Evolutionary conservation across 176 grass and related monocot species (phyloP).

Genomic region (Raddia distichophylla): DNA sequence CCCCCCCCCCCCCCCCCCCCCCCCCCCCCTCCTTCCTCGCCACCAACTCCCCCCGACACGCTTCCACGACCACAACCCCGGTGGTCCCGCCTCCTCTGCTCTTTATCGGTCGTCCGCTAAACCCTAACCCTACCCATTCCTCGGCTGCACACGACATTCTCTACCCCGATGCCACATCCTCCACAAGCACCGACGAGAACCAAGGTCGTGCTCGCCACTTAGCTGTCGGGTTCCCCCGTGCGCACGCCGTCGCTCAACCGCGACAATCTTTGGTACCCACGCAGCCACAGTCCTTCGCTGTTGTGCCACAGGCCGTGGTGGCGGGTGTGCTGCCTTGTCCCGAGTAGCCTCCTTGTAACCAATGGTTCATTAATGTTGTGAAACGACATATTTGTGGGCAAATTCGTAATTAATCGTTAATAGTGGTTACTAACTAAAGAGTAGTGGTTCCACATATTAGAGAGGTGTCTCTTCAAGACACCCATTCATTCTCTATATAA

Average conservation of each 20-base stretch:
- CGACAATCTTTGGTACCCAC: constrained; percentile 26
- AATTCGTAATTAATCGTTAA: too few species aligned
- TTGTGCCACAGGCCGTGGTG: constrained; percentile 31
- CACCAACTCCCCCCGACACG: constrained; percentile 31
- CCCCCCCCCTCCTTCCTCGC: constrained; percentile 45
- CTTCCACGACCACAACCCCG: background rate
- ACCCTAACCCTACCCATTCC: constrained; percentile 49
- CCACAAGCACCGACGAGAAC: background rate
- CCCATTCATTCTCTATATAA: too few species aligned
- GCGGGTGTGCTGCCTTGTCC: constrained; percentile 24
- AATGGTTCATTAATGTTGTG: too few species aligned
- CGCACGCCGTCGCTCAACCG: constrained; percentile 44
- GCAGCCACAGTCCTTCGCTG: constrained; percentile 38
- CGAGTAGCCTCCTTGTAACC: constrained; percentile 42
- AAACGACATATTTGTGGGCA: too few species aligned
- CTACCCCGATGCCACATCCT: constrained; percentile 22
- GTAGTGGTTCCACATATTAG: too few species aligned
- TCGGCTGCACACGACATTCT: constrained; percentile 43
- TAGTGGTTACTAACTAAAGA: too few species aligned
- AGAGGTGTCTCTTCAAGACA: too few species aligned
- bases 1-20: constrained; percentile 31
- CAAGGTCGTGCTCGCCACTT: constrained; percentile 29
- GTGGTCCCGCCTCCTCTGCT: constrained; percentile 36
- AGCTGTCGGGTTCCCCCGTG: constrained; percentile 29
- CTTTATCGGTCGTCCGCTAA: constrained; percentile 40